Conservation (phyloP, 148 eudicot genomes). For the Euryodendron excelsum region DNA sequence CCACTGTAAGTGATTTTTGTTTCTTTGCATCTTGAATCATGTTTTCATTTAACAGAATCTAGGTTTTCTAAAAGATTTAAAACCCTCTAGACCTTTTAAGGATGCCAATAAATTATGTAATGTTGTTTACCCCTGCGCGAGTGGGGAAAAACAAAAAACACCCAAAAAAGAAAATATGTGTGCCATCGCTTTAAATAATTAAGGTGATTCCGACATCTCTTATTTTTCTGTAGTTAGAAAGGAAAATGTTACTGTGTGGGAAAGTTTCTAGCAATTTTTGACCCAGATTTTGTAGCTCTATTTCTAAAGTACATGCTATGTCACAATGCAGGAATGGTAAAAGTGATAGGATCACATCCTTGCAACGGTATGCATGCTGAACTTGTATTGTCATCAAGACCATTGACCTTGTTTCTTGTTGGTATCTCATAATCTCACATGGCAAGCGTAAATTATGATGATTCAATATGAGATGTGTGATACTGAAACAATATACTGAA, state of each 20-base stretch:
- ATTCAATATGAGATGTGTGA: background rate
- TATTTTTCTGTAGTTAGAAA: background rate
- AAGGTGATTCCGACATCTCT: background rate
- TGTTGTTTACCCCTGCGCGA: background rate
- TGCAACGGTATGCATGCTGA: constrained; percentile 3
- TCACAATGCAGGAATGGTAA: constrained; percentile 22
- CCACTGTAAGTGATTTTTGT: constrained; percentile 26
- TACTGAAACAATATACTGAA: background rate
- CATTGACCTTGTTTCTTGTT: background rate
- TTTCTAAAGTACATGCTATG: background rate
- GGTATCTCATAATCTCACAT: background rate
- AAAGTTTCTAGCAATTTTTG: background rate
- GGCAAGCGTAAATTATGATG: background rate
- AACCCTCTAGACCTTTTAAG: background rate
- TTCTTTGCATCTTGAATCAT: background rate
- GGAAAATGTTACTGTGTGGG: background rate
- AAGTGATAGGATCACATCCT: constrained; percentile 5
- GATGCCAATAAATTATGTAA: background rate
- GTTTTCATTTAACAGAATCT: background rate
- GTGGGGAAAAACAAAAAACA: background rate
- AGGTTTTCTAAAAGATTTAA: background rate
- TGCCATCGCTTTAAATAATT: background rate
- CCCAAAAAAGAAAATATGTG: background rate
- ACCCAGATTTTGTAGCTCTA: background rate
- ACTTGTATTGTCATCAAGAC: background rate